phyloP scores from a whole-genome alignment of 2,329 filamentous ascomycete species.

The Penicillium griseofulvum region DNA sequence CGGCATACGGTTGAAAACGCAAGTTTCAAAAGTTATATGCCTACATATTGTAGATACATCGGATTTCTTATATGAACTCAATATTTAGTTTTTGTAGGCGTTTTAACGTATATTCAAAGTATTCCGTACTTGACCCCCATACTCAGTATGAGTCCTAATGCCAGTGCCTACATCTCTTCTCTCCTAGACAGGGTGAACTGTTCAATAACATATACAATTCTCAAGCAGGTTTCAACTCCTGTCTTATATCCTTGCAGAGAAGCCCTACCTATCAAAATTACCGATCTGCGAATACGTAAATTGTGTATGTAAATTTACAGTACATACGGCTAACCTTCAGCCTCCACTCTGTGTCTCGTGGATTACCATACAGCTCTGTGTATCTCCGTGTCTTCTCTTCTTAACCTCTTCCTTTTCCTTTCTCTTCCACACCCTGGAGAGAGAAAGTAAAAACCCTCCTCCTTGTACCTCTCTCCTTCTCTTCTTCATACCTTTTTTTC shows the following conservation, averaged over 20 bases:
- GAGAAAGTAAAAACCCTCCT: conserved; percentile 38
- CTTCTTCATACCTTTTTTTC: conserved; percentile 26
- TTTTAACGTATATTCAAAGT: too few relatives aligned
- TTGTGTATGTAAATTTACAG: conserved; percentile 4
- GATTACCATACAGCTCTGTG: conserved; percentile 24
- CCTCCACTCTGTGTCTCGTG: conserved; percentile 23
- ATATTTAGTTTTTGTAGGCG: too few relatives aligned
- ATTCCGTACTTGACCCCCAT: too few relatives aligned
- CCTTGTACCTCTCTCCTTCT: conserved; percentile 36
- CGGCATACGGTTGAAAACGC: conserved; percentile 19
- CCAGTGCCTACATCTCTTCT: too few relatives aligned
- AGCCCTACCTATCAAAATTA: conserved; percentile 3
- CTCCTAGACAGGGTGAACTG: too few relatives aligned
- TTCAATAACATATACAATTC: neutral
- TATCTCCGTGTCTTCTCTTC: conserved; percentile 30
- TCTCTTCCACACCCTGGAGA: conserved; percentile 44
- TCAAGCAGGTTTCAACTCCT: conserved; percentile 9
- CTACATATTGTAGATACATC: neutral
- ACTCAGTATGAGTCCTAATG: too few relatives aligned
- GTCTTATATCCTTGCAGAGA: conserved; percentile 10
- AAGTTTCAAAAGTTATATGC: conserved; percentile 11
- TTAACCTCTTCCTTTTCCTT: conserved; percentile 28
- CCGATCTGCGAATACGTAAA: neutral
- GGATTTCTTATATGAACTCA: neutral
- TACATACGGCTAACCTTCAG: conserved; percentile 14